These are phyloP conservation scores for Aureobasidium subglaciale DNA, from an alignment of 2,329 filamentous ascomycete species.

Conservation along the genomic window DNA sequence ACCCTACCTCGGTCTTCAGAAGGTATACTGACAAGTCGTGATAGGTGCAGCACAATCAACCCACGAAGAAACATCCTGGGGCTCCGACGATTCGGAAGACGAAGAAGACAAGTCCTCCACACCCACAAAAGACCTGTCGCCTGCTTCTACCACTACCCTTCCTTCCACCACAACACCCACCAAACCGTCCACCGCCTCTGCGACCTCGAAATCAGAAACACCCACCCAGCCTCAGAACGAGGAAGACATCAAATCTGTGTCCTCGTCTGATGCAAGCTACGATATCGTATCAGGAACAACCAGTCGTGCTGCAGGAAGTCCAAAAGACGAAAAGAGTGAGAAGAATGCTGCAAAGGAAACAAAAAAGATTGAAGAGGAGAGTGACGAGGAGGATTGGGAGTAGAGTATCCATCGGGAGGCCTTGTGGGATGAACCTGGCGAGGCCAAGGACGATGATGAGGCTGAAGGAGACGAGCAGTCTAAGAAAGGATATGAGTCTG, in stretches of 20 bases:
- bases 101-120: slow-evolving; percentile 29
- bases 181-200: slow-evolving; percentile 20
- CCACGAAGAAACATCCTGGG: slow-evolving; percentile 62
- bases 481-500: no score
- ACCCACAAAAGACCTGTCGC: slow-evolving; percentile 18
- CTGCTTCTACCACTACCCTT: slow-evolving; percentile 14
- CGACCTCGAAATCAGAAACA: slow-evolving; percentile 48
- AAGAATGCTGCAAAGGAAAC: slow-evolving; percentile 1
- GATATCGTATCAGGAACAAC: slow-evolving; percentile 73
- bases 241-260: slow-evolving; percentile 67
- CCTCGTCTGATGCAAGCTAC: slow-evolving; percentile 92
- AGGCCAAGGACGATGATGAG: no score
- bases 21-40: not conserved
- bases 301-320: slow-evolving; percentile 67
- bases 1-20: no score
- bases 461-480: no score
- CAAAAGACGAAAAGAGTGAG: slow-evolving; percentile 45
- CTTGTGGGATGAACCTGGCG: no score
- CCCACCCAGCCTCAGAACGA: slow-evolving; percentile 63
- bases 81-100: slow-evolving; percentile 67
- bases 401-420: slow-evolving; percentile 16
- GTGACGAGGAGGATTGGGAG: slow-evolving; percentile 34
- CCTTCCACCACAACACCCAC: slow-evolving; percentile 12
- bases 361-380: slow-evolving; percentile 23
- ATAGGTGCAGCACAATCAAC: slow-evolving; percentile 63